These are phyloP conservation scores for Hanseniaspora pseudoguilliermondii DNA, from an alignment of 805 yeast genomes.

Conservation along the genomic window DNA sequence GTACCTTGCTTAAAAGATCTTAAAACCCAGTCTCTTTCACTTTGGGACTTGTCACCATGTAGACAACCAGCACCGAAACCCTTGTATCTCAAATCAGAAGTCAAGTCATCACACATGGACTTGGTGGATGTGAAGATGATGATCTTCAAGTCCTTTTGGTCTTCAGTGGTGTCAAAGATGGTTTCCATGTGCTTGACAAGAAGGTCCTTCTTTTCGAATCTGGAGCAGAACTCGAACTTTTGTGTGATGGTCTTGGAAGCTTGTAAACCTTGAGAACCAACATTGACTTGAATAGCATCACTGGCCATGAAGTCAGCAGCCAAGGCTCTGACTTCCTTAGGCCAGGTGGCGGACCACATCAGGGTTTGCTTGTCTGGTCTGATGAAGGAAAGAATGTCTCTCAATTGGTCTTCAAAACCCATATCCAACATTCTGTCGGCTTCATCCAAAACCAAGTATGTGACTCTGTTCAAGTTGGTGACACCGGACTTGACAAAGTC, in stretches of 20 bases:
- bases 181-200: conserved; percentile 68
- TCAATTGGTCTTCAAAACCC: conserved; percentile 99
- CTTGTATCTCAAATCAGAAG: conserved; percentile 80
- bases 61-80: conserved; percentile 99
- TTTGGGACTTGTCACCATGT: conserved; percentile 96
- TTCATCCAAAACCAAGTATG: conserved; percentile 94
- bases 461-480: conserved; percentile 90
- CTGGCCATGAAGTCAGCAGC: conserved; percentile 72
- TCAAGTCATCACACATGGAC: conserved; percentile 93
- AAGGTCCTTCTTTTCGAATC: conserved; percentile 89
- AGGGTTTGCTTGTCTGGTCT: conserved; percentile 99
- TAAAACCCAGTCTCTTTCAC: conserved; percentile 98
- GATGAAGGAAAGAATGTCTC: conserved; percentile 94
- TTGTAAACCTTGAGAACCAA: conserved; percentile 90
- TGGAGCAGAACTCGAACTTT: conserved; percentile 78
- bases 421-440: conserved; percentile 99
- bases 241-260: conserved; percentile 96
- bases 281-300: conserved; percentile 90
- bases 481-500: conserved; percentile 93
- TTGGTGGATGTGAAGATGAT: conserved; percentile 92
- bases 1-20: conserved; percentile 83
- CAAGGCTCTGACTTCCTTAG: conserved; percentile 88
- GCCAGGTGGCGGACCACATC: conserved; percentile 99
- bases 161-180: conserved; percentile 53
- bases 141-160: conserved; percentile 42